Conservation (phyloP, 176 grass and related monocot species). For the Zoysia japonica region DNA sequence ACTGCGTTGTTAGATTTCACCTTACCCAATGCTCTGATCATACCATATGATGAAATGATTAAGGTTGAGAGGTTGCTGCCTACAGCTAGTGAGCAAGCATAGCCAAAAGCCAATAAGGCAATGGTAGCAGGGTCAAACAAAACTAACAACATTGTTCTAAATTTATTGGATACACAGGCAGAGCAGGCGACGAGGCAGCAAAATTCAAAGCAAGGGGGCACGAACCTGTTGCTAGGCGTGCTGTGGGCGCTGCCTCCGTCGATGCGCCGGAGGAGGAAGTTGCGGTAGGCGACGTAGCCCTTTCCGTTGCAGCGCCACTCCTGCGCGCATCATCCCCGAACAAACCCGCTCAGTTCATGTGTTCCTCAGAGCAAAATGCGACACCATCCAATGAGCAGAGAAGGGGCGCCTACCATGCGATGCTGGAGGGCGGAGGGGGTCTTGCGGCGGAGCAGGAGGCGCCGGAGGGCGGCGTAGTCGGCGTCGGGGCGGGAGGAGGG, state of each 20-base stretch:
- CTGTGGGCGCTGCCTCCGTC: slow-evolving; percentile 71
- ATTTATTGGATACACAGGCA: slow-evolving; percentile 2
- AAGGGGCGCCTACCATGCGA: slow-evolving; percentile 51
- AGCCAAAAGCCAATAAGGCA: background rate
- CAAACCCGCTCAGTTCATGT: slow-evolving; percentile 1
- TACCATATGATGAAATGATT: slow-evolving; percentile 14
- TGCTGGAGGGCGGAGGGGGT: slow-evolving; percentile 46
- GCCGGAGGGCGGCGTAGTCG: slow-evolving; percentile 74
- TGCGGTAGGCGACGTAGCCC: slow-evolving; percentile 75
- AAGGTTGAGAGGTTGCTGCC: slow-evolving; percentile 3
- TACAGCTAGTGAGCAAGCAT: background rate
- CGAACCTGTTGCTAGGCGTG: slow-evolving; percentile 75
- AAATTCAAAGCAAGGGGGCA: slow-evolving; percentile 27
- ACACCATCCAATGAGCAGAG: background rate
- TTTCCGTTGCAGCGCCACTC: slow-evolving; percentile 93
- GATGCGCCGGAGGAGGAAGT: slow-evolving; percentile 66
- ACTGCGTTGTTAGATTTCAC: slow-evolving; percentile 35
- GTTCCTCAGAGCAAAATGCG: slow-evolving; percentile 2
- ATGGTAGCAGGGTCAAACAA: background rate
- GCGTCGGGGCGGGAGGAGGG: slow-evolving; percentile 53
- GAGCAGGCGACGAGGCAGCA: background rate
- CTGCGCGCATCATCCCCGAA: slow-evolving; percentile 36
- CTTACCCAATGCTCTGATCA: background rate
- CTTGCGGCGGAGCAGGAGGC: slow-evolving; percentile 76
- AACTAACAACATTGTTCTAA: slow-evolving; percentile 7